These are phyloP conservation scores for Septoria linicola DNA, from an alignment of 2,329 filamentous ascomycete genomes.

Conservation along the genomic window DNA sequence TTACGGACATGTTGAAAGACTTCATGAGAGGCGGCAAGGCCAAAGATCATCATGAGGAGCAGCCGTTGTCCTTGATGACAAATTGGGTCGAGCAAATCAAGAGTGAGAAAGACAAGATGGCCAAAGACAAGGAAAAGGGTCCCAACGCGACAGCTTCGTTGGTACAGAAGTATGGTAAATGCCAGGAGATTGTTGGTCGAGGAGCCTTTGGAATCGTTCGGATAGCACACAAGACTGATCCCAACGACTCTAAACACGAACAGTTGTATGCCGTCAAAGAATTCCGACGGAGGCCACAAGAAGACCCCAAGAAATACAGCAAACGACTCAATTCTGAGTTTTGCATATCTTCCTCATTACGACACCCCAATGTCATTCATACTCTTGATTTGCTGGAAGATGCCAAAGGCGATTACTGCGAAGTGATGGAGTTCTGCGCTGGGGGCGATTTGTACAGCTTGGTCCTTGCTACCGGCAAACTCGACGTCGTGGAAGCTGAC, in stretches of 20 bases:
- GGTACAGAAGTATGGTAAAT: constrained; percentile 97
- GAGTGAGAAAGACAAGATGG: constrained; percentile 75
- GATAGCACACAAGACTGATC: constrained; percentile 92
- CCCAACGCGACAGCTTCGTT: constrained; percentile 74
- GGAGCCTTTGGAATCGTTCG: constrained; percentile 96
- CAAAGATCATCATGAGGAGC: constrained; percentile 68
- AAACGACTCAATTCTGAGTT: constrained; percentile 97
- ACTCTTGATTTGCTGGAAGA: constrained; percentile 94
- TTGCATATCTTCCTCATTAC: constrained; percentile 94
- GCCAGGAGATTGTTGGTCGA: constrained; percentile 92
- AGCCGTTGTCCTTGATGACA: constrained; percentile 88
- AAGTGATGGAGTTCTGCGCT: constrained; percentile 99
- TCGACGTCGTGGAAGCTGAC: constrained; percentile 89
- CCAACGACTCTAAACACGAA: constrained; percentile 72
- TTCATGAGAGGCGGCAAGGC: constrained; percentile 74
- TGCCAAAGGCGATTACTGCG: constrained; percentile 94
- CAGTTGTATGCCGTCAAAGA: constrained; percentile 98
- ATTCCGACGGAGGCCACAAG: constrained; percentile 88
- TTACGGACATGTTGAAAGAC: constrained; percentile 85
- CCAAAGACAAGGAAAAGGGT: constrained; percentile 72
- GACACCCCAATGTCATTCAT: constrained; percentile 97
- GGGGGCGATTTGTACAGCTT: constrained; percentile 94
- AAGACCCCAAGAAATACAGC: constrained; percentile 96
- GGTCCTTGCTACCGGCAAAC: constrained; percentile 83
- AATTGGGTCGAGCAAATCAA: constrained; percentile 94